Evolutionary conservation across 106 monocot species (phyloP), one percentile per base, ranked within the genome.

Genomic region (Acorus calamus): DNA sequence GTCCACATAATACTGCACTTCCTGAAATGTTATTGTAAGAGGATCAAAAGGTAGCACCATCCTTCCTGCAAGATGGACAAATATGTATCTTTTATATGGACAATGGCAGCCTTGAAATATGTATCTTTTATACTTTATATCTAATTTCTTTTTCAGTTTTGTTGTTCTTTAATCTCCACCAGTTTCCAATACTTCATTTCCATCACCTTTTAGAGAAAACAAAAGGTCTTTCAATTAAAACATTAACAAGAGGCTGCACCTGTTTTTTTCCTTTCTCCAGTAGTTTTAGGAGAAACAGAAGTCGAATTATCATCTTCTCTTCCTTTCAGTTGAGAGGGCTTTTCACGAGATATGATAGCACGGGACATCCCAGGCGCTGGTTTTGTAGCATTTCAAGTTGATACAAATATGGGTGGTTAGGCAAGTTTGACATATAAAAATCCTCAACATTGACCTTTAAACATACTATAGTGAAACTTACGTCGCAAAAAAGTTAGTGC

Each of bases 1-100:
- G 48, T 89, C 85, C 11, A 89, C 80, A 57, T 78, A 86, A 55
- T 89, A 89, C 44, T 78, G 83, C 28, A 89, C 53, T 62, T 89
- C 75, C 44, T 66, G 64, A 62, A 89, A 89, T 58, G 89, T 60
- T 70, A 89, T 62, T 45, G 77, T 71, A 11, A 85, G 69, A 10
- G 89, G 89, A 41, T 52, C 64, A 61, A 89, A 85, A 55, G 89
- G 89, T 56, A 89, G 66, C 11, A 76, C 77, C 77, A 86, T 77
- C 65, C 52, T 80, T 28, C 74, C 89, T 89, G 77, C 64, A 57
- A 75, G 6, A 52, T 52, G 53, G 66, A n/a, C 11, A 10, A 2
- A 53, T 53, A 41, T 42, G 59, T 14, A 42, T 5, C 12, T 4
- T 12, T 28, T 42, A n/a, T n/a, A n/a, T n/a, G n/a, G n/a, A n/a